Percentiles rank a stretch among this genome's conserved stretches.
Conservation (phyloP, 2,329 filamentous ascomycete species). For the Apiospora aurea region DNA sequence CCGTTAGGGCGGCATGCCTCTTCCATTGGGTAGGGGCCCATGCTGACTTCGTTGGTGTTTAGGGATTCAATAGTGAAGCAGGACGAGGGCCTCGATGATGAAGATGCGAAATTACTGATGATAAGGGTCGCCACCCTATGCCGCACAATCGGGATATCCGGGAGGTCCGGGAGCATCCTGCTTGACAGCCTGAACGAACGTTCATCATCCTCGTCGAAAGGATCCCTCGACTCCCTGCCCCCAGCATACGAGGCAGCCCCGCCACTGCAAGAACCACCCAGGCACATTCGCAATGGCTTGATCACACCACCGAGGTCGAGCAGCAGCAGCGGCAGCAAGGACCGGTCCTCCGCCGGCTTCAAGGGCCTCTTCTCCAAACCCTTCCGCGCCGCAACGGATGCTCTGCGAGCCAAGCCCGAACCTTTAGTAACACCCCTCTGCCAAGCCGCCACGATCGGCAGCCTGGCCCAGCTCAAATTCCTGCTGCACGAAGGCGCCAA, state of each 20-base stretch:
- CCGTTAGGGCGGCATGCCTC: background rate
- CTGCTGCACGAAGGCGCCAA: conserved; percentile 37
- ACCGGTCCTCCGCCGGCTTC: conserved; percentile 26
- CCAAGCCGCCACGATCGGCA: conserved; percentile 31
- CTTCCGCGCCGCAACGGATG: conserved; percentile 33
- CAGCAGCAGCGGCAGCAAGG: conserved; percentile 3
- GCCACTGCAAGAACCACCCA: background rate
- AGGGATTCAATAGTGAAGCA: background rate
- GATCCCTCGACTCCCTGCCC: background rate
- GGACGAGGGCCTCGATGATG: background rate
- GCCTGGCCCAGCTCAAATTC: conserved; percentile 30
- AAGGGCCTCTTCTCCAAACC: conserved; percentile 36
- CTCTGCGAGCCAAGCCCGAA: conserved; percentile 33
- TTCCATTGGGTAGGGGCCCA: background rate
- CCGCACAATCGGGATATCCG: background rate
- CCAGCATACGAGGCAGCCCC: background rate
- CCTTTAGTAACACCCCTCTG: conserved; percentile 35
- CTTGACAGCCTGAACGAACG: background rate
- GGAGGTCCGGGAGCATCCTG: background rate
- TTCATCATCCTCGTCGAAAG: background rate
- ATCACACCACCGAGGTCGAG: background rate
- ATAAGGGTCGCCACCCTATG: background rate
- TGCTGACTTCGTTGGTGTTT: background rate
- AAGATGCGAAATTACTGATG: background rate
- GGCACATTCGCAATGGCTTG: background rate